Conservation (phyloP, 2,329 filamentous ascomycete species). For the Lecanicillium sp. region DNA sequence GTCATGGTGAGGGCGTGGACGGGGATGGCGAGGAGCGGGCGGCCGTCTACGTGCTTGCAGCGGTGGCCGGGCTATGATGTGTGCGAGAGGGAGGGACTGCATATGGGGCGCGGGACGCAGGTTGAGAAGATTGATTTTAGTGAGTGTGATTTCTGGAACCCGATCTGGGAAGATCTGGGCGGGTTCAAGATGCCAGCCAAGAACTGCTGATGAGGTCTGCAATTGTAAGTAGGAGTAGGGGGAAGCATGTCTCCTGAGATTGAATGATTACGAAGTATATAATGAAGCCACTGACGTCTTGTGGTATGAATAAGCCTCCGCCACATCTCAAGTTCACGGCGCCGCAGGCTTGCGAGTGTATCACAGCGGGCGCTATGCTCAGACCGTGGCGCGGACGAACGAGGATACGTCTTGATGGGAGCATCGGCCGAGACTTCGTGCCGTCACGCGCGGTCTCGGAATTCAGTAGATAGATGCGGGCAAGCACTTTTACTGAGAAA, state of each 20-base stretch:
- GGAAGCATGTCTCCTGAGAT: not conserved
- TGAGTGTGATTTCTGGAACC: constrained; percentile 1
- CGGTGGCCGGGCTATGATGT: constrained; percentile 15
- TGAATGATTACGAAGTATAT: not conserved
- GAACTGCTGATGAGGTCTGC: not conserved
- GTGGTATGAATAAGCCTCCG: no score
- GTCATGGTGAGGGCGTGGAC: constrained; percentile 16
- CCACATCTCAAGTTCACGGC: no score
- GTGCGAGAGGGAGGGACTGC: not conserved
- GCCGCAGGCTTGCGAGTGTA: no score
- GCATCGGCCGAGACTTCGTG: no score
- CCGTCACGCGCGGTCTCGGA: no score
- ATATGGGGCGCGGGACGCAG: not conserved
- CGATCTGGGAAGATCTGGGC: not conserved
- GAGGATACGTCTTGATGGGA: no score
- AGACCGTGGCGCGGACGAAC: no score
- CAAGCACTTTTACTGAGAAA: no score
- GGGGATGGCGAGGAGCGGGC: constrained; percentile 14
- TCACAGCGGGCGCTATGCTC: no score
- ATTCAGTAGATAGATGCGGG: no score
- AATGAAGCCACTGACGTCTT: no score
- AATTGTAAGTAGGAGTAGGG: not conserved
- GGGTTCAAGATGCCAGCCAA: not conserved
- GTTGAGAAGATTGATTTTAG: not conserved
- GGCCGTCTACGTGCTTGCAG: constrained; percentile 13